A percentile compares a stretch with the other conserved stretches of the same genome.
These are phyloP conservation scores for Candida multigemmis DNA, from an alignment of 805 yeast genomes.

Conservation along the genomic window DNA sequence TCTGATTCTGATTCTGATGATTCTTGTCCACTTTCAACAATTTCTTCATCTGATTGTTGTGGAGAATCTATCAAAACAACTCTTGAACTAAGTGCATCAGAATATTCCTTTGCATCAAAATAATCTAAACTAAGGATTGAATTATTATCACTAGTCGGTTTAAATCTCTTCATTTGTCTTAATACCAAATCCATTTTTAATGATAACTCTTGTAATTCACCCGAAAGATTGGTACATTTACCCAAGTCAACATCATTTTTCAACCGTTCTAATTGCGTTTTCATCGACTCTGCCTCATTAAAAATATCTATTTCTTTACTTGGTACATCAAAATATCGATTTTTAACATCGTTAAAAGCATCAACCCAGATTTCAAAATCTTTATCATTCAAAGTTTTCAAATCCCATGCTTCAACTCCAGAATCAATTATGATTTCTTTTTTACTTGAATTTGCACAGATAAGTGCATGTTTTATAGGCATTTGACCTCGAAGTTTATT, in stretches of 20 bases:
- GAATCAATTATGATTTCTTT: conserved; percentile 78
- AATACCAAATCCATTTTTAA: conserved; percentile 10
- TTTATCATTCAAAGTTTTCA: conserved; percentile 54
- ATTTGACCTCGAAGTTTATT: conserved; percentile 82
- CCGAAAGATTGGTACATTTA: conserved; percentile 2
- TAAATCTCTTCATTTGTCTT: conserved; percentile 3
- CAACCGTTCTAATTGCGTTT: conserved; percentile 1
- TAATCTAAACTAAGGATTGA: conserved; percentile 24
- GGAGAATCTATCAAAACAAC: conserved; percentile 1
- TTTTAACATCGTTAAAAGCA: conserved; percentile 56
- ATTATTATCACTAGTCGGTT: conserved; percentile 11
- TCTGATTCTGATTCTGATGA: conserved; percentile 7
- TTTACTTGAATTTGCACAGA: conserved; percentile 64
- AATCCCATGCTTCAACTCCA: conserved; percentile 90
- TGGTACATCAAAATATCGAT: conserved; percentile 5
- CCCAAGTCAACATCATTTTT: conserved; percentile 3
- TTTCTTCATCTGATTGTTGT: conserved; percentile 2
- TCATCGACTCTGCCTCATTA: conserved; percentile 5
- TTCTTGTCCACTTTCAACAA: conserved; percentile 2
- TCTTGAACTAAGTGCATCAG: conserved; percentile 1
- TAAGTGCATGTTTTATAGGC: conserved; percentile 76
- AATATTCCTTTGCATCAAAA: conserved; percentile 21
- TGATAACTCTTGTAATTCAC: conserved; percentile 10
- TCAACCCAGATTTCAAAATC: conserved; percentile 80
- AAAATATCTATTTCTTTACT: neutral